A percentile compares a stretch with the other conserved stretches of the same genome.
phyloP scores from a whole-genome alignment of 176 grass and related monocot genomes.

The Alopecurus myosuroides region DNA sequence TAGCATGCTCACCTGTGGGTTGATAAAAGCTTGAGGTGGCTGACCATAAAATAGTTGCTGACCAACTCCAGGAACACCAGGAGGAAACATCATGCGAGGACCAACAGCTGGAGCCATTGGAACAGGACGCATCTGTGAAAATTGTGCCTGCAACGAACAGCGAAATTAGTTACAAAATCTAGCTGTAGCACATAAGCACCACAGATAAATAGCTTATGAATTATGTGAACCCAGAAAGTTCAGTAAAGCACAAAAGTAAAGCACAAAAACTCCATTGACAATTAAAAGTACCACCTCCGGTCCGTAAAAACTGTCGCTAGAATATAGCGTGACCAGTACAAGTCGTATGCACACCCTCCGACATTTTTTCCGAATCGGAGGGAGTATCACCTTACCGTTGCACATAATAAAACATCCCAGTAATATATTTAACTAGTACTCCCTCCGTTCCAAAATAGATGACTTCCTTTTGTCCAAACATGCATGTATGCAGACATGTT shows the following conservation, averaged over 20 bases:
- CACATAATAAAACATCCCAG: not conserved
- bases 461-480: too few species aligned
- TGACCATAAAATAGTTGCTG: constrained; percentile 93
- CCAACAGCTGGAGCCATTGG: constrained; percentile 61
- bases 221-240: not conserved
- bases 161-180: not conserved
- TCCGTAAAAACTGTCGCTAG: too few species aligned
- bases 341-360: too few species aligned
- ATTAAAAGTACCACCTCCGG: not conserved
- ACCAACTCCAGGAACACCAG: constrained; percentile 72
- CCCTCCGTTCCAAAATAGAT: too few species aligned
- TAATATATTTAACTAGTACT: not conserved
- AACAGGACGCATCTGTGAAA: constrained; percentile 75
- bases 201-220: not conserved
- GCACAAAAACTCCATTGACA: not conserved
- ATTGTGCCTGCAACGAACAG: constrained; percentile 55
- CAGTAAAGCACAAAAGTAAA: not conserved
- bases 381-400: not conserved
- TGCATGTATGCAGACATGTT: too few species aligned
- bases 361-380: too few species aligned
- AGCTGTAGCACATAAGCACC: not conserved
- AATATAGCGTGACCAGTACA: too few species aligned
- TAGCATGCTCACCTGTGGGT: constrained; percentile 50
- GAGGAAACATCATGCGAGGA: constrained; percentile 81
- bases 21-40: constrained; percentile 73